A percentile compares a stretch with the other conserved stretches of the same genome.
phyloP scores from a whole-genome alignment of 176 grass and related monocot genomes.

The Aegilops tauschii region DNA sequence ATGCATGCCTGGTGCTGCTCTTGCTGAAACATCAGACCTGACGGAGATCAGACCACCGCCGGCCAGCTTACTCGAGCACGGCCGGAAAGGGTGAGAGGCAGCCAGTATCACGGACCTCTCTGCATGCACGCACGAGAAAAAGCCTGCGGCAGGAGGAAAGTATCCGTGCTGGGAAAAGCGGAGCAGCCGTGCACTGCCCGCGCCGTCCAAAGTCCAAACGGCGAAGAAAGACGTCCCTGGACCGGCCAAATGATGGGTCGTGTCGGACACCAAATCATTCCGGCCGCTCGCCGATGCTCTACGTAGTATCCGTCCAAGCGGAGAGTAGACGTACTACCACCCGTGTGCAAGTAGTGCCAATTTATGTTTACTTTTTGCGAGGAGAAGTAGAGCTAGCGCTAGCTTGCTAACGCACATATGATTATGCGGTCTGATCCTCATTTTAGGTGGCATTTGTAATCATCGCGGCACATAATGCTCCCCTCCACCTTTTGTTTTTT shows the following conservation, averaged over 20 bases:
- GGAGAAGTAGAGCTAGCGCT: no score
- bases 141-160: neutral
- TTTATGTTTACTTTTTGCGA: no score
- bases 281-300: neutral
- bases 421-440: neutral
- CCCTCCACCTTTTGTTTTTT: neutral
- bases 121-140: neutral
- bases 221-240: neutral
- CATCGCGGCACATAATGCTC: constrained; percentile 11
- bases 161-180: neutral
- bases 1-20: neutral
- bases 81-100: neutral
- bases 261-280: neutral
- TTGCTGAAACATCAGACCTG: neutral
- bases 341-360: neutral
- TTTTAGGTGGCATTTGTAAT: constrained; percentile 26
- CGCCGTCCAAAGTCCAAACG: constrained; percentile 34
- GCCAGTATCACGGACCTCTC: neutral
- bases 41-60: neutral
- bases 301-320: neutral
- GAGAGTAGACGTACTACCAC: neutral
- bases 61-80: constrained; percentile 9
- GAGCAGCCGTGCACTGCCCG: neutral
- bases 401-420: neutral
- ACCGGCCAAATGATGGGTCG: neutral